Evolutionary conservation across 2,329 filamentous ascomycete species (phyloP).

Genomic region (Epicoccum nigrum): DNA sequence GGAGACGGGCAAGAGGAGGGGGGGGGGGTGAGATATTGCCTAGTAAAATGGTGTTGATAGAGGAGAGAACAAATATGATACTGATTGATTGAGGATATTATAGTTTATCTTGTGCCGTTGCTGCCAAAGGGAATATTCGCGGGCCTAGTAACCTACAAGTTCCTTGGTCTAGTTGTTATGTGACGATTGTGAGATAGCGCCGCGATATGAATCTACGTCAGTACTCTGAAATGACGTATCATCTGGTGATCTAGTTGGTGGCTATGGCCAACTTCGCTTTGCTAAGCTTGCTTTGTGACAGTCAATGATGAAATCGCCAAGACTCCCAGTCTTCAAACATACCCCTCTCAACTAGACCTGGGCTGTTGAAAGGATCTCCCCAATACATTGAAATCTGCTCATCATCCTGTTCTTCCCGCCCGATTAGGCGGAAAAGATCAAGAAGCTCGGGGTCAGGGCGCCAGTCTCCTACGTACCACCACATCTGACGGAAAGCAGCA

Average conservation of each 20-base stretch:
- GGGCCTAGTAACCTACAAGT: background rate
- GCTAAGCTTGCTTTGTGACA: background rate
- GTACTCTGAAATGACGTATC: background rate
- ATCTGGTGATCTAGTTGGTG: background rate
- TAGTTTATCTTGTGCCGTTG: background rate
- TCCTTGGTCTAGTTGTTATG: background rate
- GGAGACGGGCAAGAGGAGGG: background rate
- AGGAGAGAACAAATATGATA: background rate
- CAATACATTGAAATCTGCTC: conserved; percentile 2
- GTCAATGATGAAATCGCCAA: conserved; percentile 3
- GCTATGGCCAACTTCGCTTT: background rate
- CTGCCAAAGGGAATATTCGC: background rate
- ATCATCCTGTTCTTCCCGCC: conserved; percentile 2
- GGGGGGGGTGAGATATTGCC: background rate
- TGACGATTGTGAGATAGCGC: background rate
- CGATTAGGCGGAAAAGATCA: conserved; percentile 15
- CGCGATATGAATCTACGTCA: background rate
- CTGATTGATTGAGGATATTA: background rate
- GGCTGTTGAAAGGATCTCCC: conserved; percentile 1
- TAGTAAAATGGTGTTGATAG: too few relatives aligned
- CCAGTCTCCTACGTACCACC: conserved; percentile 19
- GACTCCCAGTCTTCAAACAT: conserved; percentile 4
- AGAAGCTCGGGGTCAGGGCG: conserved; percentile 18
- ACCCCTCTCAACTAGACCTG: background rate
- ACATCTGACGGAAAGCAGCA: conserved; percentile 7